Conservation (phyloP, 1,284 basidiomycete genomes). For the Pseudozyma sp. region DNA sequence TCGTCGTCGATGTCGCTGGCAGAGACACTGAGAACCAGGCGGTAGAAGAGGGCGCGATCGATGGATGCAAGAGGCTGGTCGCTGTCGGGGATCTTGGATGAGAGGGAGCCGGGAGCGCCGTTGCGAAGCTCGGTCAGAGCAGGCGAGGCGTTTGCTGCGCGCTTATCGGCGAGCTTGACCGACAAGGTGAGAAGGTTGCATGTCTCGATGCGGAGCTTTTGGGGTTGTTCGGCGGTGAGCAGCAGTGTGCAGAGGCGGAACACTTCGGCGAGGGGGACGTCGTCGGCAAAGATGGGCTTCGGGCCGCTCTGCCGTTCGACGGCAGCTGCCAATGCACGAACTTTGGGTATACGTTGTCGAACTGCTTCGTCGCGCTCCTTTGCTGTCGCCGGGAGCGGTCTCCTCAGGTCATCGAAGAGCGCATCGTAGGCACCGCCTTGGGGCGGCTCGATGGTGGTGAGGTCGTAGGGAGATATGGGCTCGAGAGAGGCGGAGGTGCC, state of each 20-base stretch:
- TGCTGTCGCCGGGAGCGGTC: slow-evolving; percentile 42
- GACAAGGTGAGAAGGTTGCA: slow-evolving; percentile 50
- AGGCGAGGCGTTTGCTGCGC: slow-evolving; percentile 45
- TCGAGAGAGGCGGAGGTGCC: slow-evolving; percentile 24
- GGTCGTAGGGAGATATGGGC: slow-evolving; percentile 40
- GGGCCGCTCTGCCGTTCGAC: slow-evolving; percentile 43
- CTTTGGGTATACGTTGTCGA: slow-evolving; percentile 34
- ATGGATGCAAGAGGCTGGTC: slow-evolving; percentile 58
- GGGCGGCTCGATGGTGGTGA: slow-evolving; percentile 33
- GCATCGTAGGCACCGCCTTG: slow-evolving; percentile 31
- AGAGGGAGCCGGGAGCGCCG: slow-evolving; percentile 59
- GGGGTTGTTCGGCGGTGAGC: slow-evolving; percentile 49
- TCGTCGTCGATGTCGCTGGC: slow-evolving; percentile 40
- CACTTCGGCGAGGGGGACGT: slow-evolving; percentile 50
- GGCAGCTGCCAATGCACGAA: slow-evolving; percentile 46
- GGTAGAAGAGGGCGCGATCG: slow-evolving; percentile 61
- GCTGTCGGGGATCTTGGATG: slow-evolving; percentile 53
- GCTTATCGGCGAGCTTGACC: slow-evolving; percentile 51
- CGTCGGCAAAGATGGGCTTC: slow-evolving; percentile 36
- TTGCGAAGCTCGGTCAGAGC: slow-evolving; percentile 55
- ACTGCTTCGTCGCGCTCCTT: slow-evolving; percentile 41
- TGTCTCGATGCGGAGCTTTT: slow-evolving; percentile 44
- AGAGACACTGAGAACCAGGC: slow-evolving; percentile 53
- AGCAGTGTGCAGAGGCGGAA: slow-evolving; percentile 51
- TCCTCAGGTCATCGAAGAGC: slow-evolving; percentile 37